Conservation (phyloP, 2,329 filamentous ascomycete genomes). For the Acrodontium crateriforme region DNA sequence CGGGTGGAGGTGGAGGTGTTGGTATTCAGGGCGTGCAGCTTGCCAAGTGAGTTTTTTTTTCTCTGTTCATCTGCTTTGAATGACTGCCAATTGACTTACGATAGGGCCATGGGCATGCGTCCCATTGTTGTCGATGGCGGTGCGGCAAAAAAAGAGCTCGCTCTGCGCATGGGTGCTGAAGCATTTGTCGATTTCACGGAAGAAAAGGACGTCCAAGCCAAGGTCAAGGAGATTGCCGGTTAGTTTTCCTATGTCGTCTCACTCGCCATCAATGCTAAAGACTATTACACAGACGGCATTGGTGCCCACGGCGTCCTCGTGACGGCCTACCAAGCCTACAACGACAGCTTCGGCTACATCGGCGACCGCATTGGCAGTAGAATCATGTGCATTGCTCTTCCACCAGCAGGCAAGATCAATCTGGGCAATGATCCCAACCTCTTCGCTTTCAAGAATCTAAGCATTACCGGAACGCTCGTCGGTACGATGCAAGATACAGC, state of each 20-base stretch:
- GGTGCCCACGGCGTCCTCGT: constrained; percentile 33
- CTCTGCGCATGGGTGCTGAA: constrained; percentile 39
- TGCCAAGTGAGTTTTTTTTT: constrained; percentile 23
- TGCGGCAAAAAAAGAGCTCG: constrained; percentile 32
- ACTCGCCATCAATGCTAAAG: no score
- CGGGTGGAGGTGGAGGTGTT: constrained; percentile 41
- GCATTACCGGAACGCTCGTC: constrained; percentile 27
- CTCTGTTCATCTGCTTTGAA: not conserved
- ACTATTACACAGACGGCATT: constrained; percentile 33
- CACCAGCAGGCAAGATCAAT: constrained; percentile 22
- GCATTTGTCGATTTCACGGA: constrained; percentile 43
- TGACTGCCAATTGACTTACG: constrained; percentile 1
- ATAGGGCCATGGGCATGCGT: constrained; percentile 40
- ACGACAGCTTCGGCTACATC: constrained; percentile 29
- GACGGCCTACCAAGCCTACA: constrained; percentile 24
- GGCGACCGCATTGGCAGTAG: constrained; percentile 35
- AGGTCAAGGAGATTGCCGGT: constrained; percentile 33
- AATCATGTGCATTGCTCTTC: constrained; percentile 36
- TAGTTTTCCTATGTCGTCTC: no score
- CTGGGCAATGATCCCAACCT: constrained; percentile 22
- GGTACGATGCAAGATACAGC: constrained; percentile 35
- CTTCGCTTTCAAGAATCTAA: constrained; percentile 22
- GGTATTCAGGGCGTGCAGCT: constrained; percentile 45
- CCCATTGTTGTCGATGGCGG: constrained; percentile 43
- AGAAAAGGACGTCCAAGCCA: constrained; percentile 24